These are phyloP conservation scores for Candida tammaniensis DNA, from an alignment of 805 yeast genomes.

Conservation along the genomic window DNA sequence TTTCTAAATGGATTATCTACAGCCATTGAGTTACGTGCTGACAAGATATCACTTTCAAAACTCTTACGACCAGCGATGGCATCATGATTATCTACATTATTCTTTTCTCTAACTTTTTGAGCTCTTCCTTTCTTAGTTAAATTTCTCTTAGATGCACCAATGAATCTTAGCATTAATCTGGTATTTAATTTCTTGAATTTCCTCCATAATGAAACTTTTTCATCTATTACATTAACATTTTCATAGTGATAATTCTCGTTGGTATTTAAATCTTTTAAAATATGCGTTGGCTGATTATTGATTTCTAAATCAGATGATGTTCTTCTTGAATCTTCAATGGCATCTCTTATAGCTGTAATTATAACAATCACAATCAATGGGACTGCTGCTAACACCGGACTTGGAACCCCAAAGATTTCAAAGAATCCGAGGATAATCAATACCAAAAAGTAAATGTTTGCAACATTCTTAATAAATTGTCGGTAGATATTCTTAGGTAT, in stretches of 20 bases:
- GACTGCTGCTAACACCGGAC: slow-evolving; percentile 70
- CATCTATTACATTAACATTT: slow-evolving; percentile 63
- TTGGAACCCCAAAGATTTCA: slow-evolving; percentile 76
- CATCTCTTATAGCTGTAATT: slow-evolving; percentile 77
- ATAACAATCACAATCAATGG: slow-evolving; percentile 76
- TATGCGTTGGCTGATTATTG: slow-evolving; percentile 71
- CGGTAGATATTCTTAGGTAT: slow-evolving; percentile 77
- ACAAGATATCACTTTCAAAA: slow-evolving; percentile 28
- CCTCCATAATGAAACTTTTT: slow-evolving; percentile 67
- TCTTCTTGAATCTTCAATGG: slow-evolving; percentile 76
- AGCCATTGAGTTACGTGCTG: slow-evolving; percentile 15
- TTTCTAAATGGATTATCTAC: slow-evolving; percentile 16
- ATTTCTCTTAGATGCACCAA: slow-evolving; percentile 26
- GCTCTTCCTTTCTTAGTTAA: slow-evolving; percentile 37
- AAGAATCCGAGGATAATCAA: slow-evolving; percentile 79
- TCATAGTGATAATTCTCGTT: slow-evolving; percentile 23
- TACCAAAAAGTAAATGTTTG: slow-evolving; percentile 82
- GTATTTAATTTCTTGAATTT: slow-evolving; percentile 55
- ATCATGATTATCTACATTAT: slow-evolving; percentile 7
- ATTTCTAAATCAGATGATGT: slow-evolving; percentile 69
- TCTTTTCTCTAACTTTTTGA: slow-evolving; percentile 20
- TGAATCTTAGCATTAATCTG: slow-evolving; percentile 23
- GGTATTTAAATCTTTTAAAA: slow-evolving; percentile 37
- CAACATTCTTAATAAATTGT: slow-evolving; percentile 80
- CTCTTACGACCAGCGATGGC: slow-evolving; percentile 20